These are phyloP conservation scores for Cercospora berteroae DNA, from an alignment of 2,329 filamentous ascomycete genomes.

Conservation along the genomic window DNA sequence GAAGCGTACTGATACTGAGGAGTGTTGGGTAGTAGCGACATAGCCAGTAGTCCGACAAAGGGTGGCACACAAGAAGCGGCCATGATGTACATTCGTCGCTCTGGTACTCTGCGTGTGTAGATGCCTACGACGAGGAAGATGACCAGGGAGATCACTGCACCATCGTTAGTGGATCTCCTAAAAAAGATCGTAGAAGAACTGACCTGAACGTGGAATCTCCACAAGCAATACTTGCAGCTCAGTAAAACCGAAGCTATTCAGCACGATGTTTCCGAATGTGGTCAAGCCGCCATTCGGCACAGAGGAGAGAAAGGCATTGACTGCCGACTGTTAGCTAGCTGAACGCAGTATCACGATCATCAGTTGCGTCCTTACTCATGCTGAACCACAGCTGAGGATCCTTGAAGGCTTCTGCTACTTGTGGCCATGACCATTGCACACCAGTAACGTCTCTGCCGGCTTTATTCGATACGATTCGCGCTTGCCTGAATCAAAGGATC, in stretches of 20 bases:
- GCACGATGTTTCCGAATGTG: slow-evolving; percentile 31
- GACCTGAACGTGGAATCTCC: slow-evolving; percentile 34
- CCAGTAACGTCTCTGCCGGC: slow-evolving; percentile 35
- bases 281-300: slow-evolving; percentile 33
- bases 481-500: slow-evolving; percentile 21
- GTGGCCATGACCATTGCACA: slow-evolving; percentile 33
- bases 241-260: slow-evolving; percentile 31
- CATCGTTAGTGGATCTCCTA: neutral
- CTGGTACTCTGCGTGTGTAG: slow-evolving; percentile 34
- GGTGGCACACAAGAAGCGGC: slow-evolving; percentile 33
- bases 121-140: slow-evolving; percentile 37
- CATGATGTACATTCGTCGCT: slow-evolving; percentile 39
- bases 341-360: neutral
- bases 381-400: slow-evolving; percentile 34
- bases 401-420: slow-evolving; percentile 31
- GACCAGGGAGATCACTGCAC: slow-evolving; percentile 31
- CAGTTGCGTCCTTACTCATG: slow-evolving; percentile 12
- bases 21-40: slow-evolving; percentile 39
- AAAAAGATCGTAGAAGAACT: neutral
- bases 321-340: neutral
- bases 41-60: slow-evolving; percentile 38
- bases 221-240: slow-evolving; percentile 39
- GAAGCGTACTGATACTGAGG: slow-evolving; percentile 27
- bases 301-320: slow-evolving; percentile 32
- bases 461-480: slow-evolving; percentile 34